phyloP scores from a whole-genome alignment of 1,284 basidiomycete species.

The Ustilago tritici region DNA sequence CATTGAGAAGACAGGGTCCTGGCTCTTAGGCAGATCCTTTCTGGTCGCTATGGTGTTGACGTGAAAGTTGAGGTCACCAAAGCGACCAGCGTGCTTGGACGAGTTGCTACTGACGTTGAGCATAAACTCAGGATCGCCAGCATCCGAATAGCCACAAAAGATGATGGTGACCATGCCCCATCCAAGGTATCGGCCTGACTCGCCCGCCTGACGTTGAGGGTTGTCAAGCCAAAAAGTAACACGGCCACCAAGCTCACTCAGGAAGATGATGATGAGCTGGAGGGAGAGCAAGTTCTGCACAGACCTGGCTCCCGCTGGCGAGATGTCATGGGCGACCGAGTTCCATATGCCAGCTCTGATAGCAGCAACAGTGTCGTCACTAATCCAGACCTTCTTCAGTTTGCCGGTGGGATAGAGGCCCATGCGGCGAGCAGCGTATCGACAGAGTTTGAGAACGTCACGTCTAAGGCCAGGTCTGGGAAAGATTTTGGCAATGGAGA shows the following conservation, averaged over 20 bases:
- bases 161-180: constrained; percentile 13
- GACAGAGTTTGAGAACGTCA: constrained; percentile 1
- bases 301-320: neutral
- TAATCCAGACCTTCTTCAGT: constrained; percentile 9
- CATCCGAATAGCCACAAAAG: constrained; percentile 1
- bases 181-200: neutral
- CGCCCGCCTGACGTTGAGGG: neutral
- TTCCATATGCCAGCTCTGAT: constrained; percentile 11
- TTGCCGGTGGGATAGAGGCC: constrained; percentile 11
- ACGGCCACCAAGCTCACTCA: neutral
- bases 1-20: neutral
- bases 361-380: constrained; percentile 11
- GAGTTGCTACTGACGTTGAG: neutral
- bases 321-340: neutral
- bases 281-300: constrained; percentile 4
- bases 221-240: neutral
- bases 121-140: neutral
- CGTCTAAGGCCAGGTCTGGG: neutral
- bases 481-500: neutral
- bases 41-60: neutral
- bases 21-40: neutral
- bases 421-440: neutral
- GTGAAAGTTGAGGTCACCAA: neutral
- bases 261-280: constrained; percentile 4
- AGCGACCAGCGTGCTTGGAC: neutral